Evolutionary conservation across 441 rosid species (phyloP), one percentile per base, ranked within the genome.

Genomic region (Pelargonium exstipulatum): DNA sequence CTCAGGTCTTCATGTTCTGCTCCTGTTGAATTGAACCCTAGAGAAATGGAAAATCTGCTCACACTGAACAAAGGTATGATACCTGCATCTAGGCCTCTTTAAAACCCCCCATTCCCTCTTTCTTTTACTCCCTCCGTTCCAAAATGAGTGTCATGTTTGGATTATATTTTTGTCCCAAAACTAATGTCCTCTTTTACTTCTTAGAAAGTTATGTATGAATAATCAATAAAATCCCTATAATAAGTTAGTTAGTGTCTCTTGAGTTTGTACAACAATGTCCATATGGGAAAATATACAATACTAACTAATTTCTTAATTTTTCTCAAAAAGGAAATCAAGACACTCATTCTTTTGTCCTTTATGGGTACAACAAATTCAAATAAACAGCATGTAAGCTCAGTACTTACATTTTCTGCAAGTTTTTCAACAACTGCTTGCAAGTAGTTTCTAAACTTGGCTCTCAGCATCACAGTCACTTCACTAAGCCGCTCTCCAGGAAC

Each of bases 401-500:
- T 73, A 84, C 99, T 86, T 74, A 95, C 99, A 82, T 95, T 95
- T 76, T 92, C 98, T 0, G 88, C 90, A 43, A 95, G 91, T 71
- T 92, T 95, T 73, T 90, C 97, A 24, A 90, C 90, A 49, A 95
- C 91, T 24, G 97, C 99, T 77, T 95, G 98, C 77, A 90, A 82
- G 76, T 89, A 95, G 63, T 83, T 84, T 68, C 99, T 85, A 75
- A 89, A 95, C 79, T 92, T 95, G 29, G 99, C 83, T 82, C 98
- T 87, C 71, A 95, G 84, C 96, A 95, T 87, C 75, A 95, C 97
- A 4, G 97, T 86, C 68, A 92, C 97, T 81, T 90, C 99, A 73
- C 96, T 89, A 45, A 95, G 95, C 64, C 91, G 91, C 76, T 90
- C 97, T 4, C 93, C 95, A 32, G 98, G 96, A 74, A 80, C 96